These are phyloP conservation scores for Scedosporium boydii DNA, from an alignment of 2,329 filamentous ascomycete species.

Conservation along the genomic window DNA sequence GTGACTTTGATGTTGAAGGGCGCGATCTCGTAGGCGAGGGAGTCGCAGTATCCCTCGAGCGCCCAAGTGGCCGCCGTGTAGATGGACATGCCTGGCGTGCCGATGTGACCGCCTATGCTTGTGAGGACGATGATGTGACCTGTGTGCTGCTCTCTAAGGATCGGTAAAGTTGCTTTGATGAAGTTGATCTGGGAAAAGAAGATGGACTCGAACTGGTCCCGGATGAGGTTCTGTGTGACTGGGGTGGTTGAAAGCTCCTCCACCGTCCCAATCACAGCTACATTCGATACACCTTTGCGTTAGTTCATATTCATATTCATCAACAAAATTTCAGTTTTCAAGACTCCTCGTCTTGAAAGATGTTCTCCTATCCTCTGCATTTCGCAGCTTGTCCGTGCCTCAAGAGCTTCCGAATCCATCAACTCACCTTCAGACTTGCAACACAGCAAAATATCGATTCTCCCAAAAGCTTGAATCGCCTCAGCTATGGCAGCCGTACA, in stretches of 20 bases:
- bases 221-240: slow-evolving; percentile 66
- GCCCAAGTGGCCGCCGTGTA: slow-evolving; percentile 93
- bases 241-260: slow-evolving; percentile 74
- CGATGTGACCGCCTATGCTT: slow-evolving; percentile 84
- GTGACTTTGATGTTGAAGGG: slow-evolving; percentile 96
- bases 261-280: slow-evolving; percentile 79
- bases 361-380: not conserved
- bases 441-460: slow-evolving; percentile 83
- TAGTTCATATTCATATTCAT: not conserved
- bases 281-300: not conserved
- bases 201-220: slow-evolving; percentile 87
- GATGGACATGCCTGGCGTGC: slow-evolving; percentile 82
- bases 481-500: slow-evolving; percentile 83
- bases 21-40: slow-evolving; percentile 88
- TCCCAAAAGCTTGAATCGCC: slow-evolving; percentile 72
- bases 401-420: not conserved
- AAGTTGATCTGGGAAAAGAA: slow-evolving; percentile 96
- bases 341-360: too few species aligned
- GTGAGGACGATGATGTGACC: slow-evolving; percentile 88
- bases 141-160: slow-evolving; percentile 68
- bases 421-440: slow-evolving; percentile 71
- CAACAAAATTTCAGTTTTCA: not conserved
- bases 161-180: slow-evolving; percentile 77
- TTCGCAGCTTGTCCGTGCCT: not conserved
- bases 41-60: slow-evolving; percentile 91